phyloP scores from a whole-genome alignment of 257 asterid species.

The Ajuga chamaepitys region DNA sequence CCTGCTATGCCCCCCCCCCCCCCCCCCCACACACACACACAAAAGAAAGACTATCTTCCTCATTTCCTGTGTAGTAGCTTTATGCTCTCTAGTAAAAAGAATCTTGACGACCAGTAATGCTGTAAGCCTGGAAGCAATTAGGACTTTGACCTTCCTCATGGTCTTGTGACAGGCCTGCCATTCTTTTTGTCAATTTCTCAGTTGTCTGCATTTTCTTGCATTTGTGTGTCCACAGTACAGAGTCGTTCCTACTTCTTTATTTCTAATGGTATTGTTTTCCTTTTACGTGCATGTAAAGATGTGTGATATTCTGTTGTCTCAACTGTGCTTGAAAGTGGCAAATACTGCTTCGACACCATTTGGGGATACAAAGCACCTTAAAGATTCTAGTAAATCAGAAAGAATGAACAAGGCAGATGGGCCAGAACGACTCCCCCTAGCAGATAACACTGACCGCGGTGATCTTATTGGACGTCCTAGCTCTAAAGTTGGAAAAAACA shows the following conservation, averaged over 20 bases:
- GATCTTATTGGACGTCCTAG: constrained; percentile 45
- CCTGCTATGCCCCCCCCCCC: neutral
- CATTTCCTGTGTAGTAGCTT: neutral
- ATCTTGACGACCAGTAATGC: neutral
- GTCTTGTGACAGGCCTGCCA: neutral
- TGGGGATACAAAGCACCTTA: constrained; percentile 41
- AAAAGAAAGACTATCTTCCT: neutral
- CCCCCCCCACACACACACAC: no score
- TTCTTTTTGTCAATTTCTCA: neutral
- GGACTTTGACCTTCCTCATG: neutral
- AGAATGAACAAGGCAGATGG: constrained; percentile 46
- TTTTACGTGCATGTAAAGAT: constrained; percentile 50
- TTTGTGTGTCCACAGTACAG: neutral
- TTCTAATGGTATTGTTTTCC: constrained; percentile 8
- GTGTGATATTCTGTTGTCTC: constrained; percentile 95
- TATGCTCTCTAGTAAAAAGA: neutral
- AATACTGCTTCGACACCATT: constrained; percentile 34
- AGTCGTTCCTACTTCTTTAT: constrained; percentile 4
- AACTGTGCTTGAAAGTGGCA: constrained; percentile 82
- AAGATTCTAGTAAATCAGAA: constrained; percentile 46
- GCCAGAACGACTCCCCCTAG: constrained; percentile 30
- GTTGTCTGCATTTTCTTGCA: neutral
- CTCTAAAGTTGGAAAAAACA: constrained; percentile 35
- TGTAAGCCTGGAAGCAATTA: constrained; percentile 3
- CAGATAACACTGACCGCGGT: constrained; percentile 33